Base-by-base conservation (phyloP, 2,329 filamentous ascomycete genomes). In the Colletotrichum agaves region DNA sequence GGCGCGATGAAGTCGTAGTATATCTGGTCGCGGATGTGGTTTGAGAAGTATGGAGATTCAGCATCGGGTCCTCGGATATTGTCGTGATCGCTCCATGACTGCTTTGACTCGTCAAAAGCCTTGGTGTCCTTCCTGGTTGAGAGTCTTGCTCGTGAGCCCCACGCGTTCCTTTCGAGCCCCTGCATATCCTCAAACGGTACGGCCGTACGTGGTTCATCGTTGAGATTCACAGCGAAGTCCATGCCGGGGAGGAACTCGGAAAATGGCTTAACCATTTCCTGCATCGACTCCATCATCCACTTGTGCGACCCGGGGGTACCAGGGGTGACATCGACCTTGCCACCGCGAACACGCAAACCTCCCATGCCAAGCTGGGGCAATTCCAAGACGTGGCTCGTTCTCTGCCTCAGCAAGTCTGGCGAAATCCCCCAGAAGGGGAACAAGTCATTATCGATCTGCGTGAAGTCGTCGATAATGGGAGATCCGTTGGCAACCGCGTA, bases 181-280 rank as follows among this genome's bases (percentile, higher is more conserved):
- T 39, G 31, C 4, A 46, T 46, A 5, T 57, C 39, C 23, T 69
- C 66, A 3, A 61, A 56, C 2, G 66, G 56, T 19, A 69, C 50
- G 66, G 12, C 78, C 78, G n/a, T 74, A 75, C 66, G 77, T 63
- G 70, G 27, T 71, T 75, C 23, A 60, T 76, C 17, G 73, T 79
- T 39, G 12, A 91, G 83, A 75, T 96, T 96, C 79, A 95, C 91
- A 0, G 90, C 90, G 37, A 96, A 78, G 71, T 93, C 90, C 91
- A 95, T 93, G 70, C 93, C 88, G 1, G 92, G 92, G 21, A 96
- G 80, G 75, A 90, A 88, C 70, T 90, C 78, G 2, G 88, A 83
- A 73, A 94, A 94, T 0, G 83, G 78, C 66, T 87, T 81, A 75
- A 94, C 86, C 88, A 94, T 91, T 8, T 84, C 85, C 10, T 87